These are phyloP conservation scores for Ceratonia siliqua DNA, from an alignment of 306 rosid species.

Conservation along the genomic window DNA sequence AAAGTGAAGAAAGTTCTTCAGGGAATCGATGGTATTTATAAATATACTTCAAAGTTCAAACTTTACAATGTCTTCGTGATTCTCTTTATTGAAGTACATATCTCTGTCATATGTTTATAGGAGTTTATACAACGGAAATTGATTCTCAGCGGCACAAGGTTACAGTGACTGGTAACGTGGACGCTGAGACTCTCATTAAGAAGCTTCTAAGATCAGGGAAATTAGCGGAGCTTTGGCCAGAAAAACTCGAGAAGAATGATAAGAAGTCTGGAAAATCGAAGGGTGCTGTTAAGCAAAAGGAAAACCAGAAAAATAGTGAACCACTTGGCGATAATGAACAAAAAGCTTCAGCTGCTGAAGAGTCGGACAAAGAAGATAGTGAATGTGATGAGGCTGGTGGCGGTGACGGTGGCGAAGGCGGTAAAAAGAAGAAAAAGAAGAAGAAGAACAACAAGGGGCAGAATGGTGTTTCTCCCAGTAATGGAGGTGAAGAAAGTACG, in stretches of 20 bases:
- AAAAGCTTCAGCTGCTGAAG: neutral
- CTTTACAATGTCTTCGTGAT: neutral
- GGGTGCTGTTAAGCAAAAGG: slow-evolving; percentile 22
- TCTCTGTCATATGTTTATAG: slow-evolving; percentile 21
- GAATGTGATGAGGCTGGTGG: slow-evolving; percentile 30
- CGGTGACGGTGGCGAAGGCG: slow-evolving; percentile 24
- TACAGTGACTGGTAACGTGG: slow-evolving; percentile 64
- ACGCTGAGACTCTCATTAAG: slow-evolving; percentile 51
- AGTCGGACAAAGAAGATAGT: neutral
- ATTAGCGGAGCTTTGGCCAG: slow-evolving; percentile 60
- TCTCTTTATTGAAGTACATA: neutral
- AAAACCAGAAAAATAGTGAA: slow-evolving; percentile 21
- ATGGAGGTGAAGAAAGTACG: slow-evolving; percentile 8
- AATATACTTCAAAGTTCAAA: neutral
- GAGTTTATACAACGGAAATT: slow-evolving; percentile 56
- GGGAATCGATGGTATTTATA: slow-evolving; percentile 46
- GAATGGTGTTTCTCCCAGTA: slow-evolving; percentile 26
- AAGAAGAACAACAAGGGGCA: slow-evolving; percentile 53
- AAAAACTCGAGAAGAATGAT: slow-evolving; percentile 35
- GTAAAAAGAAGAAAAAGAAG: slow-evolving; percentile 30
- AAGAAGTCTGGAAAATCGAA: slow-evolving; percentile 50
- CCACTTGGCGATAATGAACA: neutral
- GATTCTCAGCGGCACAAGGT: slow-evolving; percentile 67
- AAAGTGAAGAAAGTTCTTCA: slow-evolving; percentile 65
- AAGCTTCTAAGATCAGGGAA: slow-evolving; percentile 60